A percentile compares a stretch with the other conserved stretches of the same genome.
phyloP scores from a whole-genome alignment of 768 basidiomycete species.

The Ephemerocybe angulata region DNA sequence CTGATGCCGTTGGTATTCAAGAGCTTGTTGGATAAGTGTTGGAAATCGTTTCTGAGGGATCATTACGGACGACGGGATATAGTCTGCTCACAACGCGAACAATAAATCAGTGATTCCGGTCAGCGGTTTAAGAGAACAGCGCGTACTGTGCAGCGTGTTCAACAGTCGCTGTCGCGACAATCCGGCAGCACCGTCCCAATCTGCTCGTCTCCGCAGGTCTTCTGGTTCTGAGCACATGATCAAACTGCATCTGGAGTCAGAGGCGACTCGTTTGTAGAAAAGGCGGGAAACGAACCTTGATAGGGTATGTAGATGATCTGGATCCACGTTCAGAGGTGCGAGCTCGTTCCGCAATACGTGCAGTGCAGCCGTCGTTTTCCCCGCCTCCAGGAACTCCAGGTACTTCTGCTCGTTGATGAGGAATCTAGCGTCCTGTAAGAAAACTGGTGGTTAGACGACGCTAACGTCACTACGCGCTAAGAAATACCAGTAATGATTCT shows the following conservation, averaged over 20 bases:
- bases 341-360: conserved; percentile 85
- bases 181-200: conserved; percentile 88
- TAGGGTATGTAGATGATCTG: conserved; percentile 79
- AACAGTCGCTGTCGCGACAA: conserved; percentile 75
- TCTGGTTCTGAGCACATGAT: conserved; percentile 90
- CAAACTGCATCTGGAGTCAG: conserved; percentile 44
- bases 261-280: conserved; percentile 5
- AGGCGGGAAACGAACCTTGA: conserved; percentile 60
- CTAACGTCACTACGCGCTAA: conserved; percentile 6
- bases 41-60: conserved; percentile 87
- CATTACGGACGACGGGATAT: conserved; percentile 89
- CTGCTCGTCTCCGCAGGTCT: conserved; percentile 75
- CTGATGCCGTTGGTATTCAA: conserved; percentile 68
- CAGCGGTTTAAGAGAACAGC: not conserved
- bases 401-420: conserved; percentile 95
- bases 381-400: conserved; percentile 82
- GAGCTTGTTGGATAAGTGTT: conserved; percentile 82
- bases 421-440: conserved; percentile 72
- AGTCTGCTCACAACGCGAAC: no score
- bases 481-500: conserved; percentile 63
- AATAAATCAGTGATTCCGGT: conserved; percentile 6
- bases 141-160: conserved; percentile 75
- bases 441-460: not conserved
- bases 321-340: conserved; percentile 74
- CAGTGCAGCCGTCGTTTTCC: conserved; percentile 76